Evolutionary conservation across 1,284 basidiomycete species (phyloP).

Genomic region (Microstroma glucosiphilum): DNA sequence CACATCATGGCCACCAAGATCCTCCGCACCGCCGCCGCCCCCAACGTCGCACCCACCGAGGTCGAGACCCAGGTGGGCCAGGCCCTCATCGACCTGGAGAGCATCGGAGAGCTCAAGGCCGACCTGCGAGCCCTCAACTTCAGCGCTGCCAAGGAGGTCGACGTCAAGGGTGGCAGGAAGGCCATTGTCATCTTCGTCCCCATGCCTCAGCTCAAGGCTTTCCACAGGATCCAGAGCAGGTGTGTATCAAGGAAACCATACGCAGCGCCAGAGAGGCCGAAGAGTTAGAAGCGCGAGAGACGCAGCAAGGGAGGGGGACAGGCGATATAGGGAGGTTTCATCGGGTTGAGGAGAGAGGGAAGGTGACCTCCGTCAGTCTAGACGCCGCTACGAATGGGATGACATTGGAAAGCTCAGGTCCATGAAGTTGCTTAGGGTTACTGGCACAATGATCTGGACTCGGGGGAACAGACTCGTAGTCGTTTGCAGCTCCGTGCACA

Average conservation of each 20-base stretch:
- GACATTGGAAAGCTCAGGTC: too few species aligned
- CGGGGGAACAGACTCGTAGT: too few species aligned
- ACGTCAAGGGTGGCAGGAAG: conserved; percentile 95
- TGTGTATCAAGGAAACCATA: conserved; percentile 54
- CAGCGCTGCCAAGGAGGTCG: conserved; percentile 95
- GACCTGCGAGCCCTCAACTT: conserved; percentile 95
- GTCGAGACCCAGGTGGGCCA: conserved; percentile 88
- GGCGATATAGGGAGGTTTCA: too few species aligned
- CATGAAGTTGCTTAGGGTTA: too few species aligned
- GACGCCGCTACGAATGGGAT: too few species aligned
- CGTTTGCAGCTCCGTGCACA: too few species aligned
- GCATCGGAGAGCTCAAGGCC: conserved; percentile 90
- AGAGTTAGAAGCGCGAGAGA: too few species aligned
- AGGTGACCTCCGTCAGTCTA: too few species aligned
- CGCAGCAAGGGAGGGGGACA: too few species aligned
- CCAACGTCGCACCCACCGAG: conserved; percentile 79
- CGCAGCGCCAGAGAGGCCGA: too few species aligned
- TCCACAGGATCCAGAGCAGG: conserved; percentile 97
- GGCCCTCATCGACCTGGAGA: conserved; percentile 95
- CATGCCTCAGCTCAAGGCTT: conserved; percentile 94
- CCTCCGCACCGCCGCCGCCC: conserved; percentile 86
- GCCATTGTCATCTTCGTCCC: conserved; percentile 98
- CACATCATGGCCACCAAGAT: conserved; percentile 61
- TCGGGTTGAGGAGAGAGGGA: too few species aligned
- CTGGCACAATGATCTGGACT: too few species aligned